Evolutionary conservation across 2,329 filamentous ascomycete species (phyloP).

Genomic region (Cadophora sp.): DNA sequence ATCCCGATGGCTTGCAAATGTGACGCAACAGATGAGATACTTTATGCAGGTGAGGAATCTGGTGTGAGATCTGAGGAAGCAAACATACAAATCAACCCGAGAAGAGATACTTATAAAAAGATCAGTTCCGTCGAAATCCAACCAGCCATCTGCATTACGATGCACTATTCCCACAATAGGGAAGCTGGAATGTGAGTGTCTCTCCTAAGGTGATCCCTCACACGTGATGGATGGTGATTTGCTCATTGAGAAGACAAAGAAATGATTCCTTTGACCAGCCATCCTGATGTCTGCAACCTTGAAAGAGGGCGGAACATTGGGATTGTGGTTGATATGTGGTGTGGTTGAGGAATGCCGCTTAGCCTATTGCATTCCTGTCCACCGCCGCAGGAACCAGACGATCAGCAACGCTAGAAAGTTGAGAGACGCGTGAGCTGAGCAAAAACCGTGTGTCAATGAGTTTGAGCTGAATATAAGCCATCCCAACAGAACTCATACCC

Average conservation of each 20-base stretch:
- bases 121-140: slow-evolving; percentile 27
- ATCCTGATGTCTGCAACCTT: slow-evolving; percentile 7
- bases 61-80: slow-evolving; percentile 33
- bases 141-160: slow-evolving; percentile 42
- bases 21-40: slow-evolving; percentile 30
- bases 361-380: slow-evolving; percentile 11
- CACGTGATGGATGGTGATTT: slow-evolving; percentile 31
- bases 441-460: slow-evolving; percentile 7
- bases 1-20: slow-evolving; percentile 27
- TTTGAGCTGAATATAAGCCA: neutral
- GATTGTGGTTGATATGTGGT: slow-evolving; percentile 19
- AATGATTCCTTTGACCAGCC: slow-evolving; percentile 26
- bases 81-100: slow-evolving; percentile 38
- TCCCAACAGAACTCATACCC: neutral
- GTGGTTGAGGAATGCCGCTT: slow-evolving; percentile 14
- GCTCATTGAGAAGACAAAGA: slow-evolving; percentile 27
- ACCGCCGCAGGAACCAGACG: neutral
- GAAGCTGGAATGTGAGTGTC: slow-evolving; percentile 33
- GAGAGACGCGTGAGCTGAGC: neutral
- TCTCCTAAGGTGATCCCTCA: slow-evolving; percentile 19
- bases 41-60: slow-evolving; percentile 36
- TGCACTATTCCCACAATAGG: slow-evolving; percentile 30
- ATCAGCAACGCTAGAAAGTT: neutral
- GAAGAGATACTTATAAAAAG: slow-evolving; percentile 42
- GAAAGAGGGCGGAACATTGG: slow-evolving; percentile 21